Evolutionary conservation across 75 land plant genomes (phyloP), one percentile per base, ranked within the genome.

Genomic region (Pinus taeda): DNA sequence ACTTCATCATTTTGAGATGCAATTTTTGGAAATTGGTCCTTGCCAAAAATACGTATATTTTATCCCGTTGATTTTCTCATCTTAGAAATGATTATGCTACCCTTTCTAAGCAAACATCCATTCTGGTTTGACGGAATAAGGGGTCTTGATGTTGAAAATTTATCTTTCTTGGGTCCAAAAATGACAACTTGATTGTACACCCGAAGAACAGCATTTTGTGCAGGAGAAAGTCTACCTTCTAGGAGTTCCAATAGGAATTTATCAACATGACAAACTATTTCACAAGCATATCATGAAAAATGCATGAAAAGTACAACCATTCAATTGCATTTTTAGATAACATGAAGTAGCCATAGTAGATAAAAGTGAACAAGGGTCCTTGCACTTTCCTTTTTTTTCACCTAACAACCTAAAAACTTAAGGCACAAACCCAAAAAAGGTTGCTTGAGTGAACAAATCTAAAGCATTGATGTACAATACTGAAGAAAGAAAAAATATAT

Each of bases 31-130:
- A 82, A 75, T 69, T 85, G 82, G 64, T 92, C 95, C 79, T 92
- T 92, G 8, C 82, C 85, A 78, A 90, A 80, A 37, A 94, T 82
- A 26, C 90, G 89, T 14, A 94, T 90, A 65, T 84, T 78, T 62
- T 95, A 91, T 33, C 93, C 86, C 65, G 93, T 60, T 26, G 59
- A 49, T 76, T 86, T 88, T 74, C 97, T 88, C 95, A 94, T 94
- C 73, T 94, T 95, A 57, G 88, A 74, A 22, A 94, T 90, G 59
- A 94, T 77, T 22, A 84, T 26, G 45, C 97, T 95, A 76, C 95
- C 95, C 76, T 88, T 94, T 11, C 94, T 94, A 66, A 94, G 88
- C 57, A 94, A 83, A 56, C 95, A 92, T 20, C 95, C 93, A 78
- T 84, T 87, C 76, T 94, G 95, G 73, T 77, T 87, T 61, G 95